phyloP scores from a whole-genome alignment of 139 green algal genomes.

The Chlorella sp. region DNA sequence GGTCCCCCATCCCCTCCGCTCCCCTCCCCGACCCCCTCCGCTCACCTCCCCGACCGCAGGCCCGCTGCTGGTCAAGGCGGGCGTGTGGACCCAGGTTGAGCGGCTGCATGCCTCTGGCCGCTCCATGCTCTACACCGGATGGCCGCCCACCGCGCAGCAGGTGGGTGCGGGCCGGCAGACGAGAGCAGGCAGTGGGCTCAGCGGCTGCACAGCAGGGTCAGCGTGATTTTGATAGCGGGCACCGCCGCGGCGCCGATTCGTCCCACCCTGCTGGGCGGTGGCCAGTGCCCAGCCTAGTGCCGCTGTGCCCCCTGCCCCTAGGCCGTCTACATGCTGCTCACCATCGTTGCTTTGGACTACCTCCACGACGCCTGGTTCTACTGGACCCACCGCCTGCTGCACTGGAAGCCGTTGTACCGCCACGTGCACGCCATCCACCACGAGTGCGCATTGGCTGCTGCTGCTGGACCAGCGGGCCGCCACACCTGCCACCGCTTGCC shows the following conservation, averaged over 20 bases:
- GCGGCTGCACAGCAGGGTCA: too few relatives aligned
- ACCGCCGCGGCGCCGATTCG: too few relatives aligned
- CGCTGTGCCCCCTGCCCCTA: constrained; percentile 1
- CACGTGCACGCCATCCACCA: constrained; percentile 87
- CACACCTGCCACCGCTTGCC: neutral
- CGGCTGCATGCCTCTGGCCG: constrained; percentile 56
- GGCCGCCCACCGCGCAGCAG: constrained; percentile 1
- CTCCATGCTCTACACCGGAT: constrained; percentile 58
- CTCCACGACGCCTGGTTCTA: constrained; percentile 95
- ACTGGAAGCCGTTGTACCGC: constrained; percentile 82
- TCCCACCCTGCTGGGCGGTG: too few relatives aligned
- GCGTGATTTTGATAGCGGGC: too few relatives aligned
- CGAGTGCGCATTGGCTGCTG: constrained; percentile 46
- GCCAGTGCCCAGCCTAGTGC: too few relatives aligned
- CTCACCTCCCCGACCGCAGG: constrained; percentile 45
- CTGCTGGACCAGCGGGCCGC: neutral
- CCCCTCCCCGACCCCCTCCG: neutral
- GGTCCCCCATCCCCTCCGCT: too few relatives aligned
- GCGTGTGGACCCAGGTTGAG: constrained; percentile 76
- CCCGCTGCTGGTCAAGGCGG: constrained; percentile 80
- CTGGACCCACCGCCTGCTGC: constrained; percentile 87
- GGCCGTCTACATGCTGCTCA: constrained; percentile 61
- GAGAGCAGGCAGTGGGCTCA: too few relatives aligned
- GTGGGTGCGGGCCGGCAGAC: neutral
- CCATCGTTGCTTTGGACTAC: constrained; percentile 71